Conservation (phyloP, 148 eudicot species). For the Vaccinium darrowii region DNA sequence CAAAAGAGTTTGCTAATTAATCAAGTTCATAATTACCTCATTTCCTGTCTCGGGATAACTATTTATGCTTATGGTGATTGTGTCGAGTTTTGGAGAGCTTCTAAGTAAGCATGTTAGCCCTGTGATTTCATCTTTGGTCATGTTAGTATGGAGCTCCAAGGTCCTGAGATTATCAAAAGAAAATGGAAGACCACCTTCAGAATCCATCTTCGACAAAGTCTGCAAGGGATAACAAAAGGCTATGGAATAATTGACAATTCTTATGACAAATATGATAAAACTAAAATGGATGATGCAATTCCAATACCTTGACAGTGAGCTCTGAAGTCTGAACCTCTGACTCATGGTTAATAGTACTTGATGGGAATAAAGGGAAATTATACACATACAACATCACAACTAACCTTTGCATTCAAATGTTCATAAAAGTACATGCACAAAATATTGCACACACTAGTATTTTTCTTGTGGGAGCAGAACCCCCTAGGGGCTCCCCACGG, state of each 20-base stretch:
- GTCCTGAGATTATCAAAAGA: neutral
- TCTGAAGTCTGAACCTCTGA: neutral
- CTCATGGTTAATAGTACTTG: neutral
- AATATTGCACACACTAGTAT: too few relatives aligned
- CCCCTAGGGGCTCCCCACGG: too few relatives aligned
- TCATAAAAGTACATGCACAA: too few relatives aligned
- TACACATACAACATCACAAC: too few relatives aligned
- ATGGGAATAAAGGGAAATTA: too few relatives aligned
- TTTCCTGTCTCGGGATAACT: neutral
- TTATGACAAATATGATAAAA: too few relatives aligned
- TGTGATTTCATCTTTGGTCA: neutral
- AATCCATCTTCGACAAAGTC: neutral
- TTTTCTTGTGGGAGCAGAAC: too few relatives aligned
- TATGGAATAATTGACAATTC: neutral
- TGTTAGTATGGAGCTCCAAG: neutral
- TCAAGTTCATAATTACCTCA: neutral
- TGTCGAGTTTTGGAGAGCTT: neutral
- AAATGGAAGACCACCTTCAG: neutral
- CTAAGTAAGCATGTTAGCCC: neutral
- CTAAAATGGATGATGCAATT: neutral
- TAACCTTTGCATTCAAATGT: too few relatives aligned
- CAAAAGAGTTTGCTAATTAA: neutral
- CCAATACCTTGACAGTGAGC: neutral
- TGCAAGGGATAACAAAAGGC: neutral
- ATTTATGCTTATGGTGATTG: neutral